Evolutionary conservation across 352 stramenopile species (phyloP).

Genomic region (Phytophthora palmivora): DNA sequence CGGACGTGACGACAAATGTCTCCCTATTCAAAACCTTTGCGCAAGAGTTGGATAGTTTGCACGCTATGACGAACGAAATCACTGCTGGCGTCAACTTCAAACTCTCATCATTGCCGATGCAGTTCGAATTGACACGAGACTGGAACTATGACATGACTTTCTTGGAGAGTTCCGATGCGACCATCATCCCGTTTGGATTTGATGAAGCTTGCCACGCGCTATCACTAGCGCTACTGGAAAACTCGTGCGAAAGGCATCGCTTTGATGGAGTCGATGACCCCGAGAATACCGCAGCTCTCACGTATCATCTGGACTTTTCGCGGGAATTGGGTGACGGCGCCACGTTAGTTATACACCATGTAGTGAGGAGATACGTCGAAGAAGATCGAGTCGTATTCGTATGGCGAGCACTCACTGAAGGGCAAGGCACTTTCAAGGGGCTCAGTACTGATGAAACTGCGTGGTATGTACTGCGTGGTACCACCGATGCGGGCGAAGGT

Average conservation of each 20-base stretch:
- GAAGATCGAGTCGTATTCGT: constrained; percentile 49
- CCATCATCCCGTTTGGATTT: constrained; percentile 12
- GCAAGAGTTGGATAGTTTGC: constrained; percentile 17
- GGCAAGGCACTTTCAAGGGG: constrained; percentile 30
- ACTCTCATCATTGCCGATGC: not conserved
- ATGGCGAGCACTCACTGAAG: constrained; percentile 43
- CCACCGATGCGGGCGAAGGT: not conserved
- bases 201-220: constrained; percentile 7
- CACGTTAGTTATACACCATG: constrained; percentile 5
- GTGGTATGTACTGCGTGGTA: constrained; percentile 35
- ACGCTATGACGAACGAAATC: constrained; percentile 21
- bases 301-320: not conserved
- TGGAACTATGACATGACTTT: not conserved
- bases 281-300: not conserved
- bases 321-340: not conserved
- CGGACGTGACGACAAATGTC: not conserved
- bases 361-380: constrained; percentile 47
- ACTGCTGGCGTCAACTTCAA: constrained; percentile 1
- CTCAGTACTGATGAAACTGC: constrained; percentile 53
- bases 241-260: not conserved
- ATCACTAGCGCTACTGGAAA: not conserved
- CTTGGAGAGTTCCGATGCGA: constrained; percentile 18
- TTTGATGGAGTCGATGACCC: not conserved
- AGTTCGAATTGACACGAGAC: constrained; percentile 1
- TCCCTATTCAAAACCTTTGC: constrained; percentile 13